Conservation (phyloP, 2,329 filamentous ascomycete species). For the Alternaria sp. region DNA sequence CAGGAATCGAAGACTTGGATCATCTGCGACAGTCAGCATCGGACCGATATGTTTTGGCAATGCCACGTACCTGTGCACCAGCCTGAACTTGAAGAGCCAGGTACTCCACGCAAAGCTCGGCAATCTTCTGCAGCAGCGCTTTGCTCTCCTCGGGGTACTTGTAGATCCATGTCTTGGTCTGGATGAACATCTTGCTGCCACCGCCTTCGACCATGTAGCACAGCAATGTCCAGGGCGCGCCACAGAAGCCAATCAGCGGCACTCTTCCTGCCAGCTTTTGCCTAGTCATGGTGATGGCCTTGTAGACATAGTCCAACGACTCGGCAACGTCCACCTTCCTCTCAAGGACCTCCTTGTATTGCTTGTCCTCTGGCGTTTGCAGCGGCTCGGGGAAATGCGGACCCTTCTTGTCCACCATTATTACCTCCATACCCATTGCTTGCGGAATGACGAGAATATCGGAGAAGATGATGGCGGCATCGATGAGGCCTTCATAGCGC, state of each 20-base stretch:
- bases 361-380: constrained; percentile 76
- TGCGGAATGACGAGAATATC: constrained; percentile 98
- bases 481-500: constrained; percentile 86
- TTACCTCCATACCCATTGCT: constrained; percentile 97
- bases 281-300: constrained; percentile 89
- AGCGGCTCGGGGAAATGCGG: constrained; percentile 92
- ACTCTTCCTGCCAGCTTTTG: constrained; percentile 87
- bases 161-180: constrained; percentile 97
- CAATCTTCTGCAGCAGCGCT: constrained; percentile 84
- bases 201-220: constrained; percentile 99
- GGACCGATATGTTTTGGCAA: not conserved
- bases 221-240: constrained; percentile 93
- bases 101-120: constrained; percentile 93
- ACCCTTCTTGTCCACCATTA: constrained; percentile 98
- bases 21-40: constrained; percentile 59
- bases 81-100: constrained; percentile 90
- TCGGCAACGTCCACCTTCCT: constrained; percentile 81
- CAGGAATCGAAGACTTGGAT: constrained; percentile 98
- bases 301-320: constrained; percentile 93
- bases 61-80: constrained; percentile 74
- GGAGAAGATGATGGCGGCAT: constrained; percentile 98
- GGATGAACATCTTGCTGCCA: constrained; percentile 91
- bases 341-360: constrained; percentile 79
- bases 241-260: constrained; percentile 94
- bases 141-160: constrained; percentile 82